Base-by-base conservation (phyloP, 768 basidiomycete genomes). In the Coprinopsis sp. region DNA sequence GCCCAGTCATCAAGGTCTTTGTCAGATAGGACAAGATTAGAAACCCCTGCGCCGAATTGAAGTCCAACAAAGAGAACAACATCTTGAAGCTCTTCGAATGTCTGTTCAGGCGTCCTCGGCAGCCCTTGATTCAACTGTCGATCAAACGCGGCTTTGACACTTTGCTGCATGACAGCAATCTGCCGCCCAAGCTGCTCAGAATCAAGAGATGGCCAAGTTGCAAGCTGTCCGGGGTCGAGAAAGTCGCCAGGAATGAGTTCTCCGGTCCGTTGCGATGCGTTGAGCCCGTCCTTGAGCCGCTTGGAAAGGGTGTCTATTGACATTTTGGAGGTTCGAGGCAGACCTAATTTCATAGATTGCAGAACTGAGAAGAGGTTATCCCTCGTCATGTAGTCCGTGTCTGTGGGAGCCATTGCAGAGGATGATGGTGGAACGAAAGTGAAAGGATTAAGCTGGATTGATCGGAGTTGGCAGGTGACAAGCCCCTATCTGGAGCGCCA, bases 301-400 rank as follows among this genome's bases (percentile, higher is more conserved):
- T 55, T 60, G 39, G 52, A 52, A 14, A 66, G 55, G 29, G 54
- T 57, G 10, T 59, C 55, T 6, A 46, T 44, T 4, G 59, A 51
- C n/a, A 66, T 46, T 52, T 63, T 65, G 2, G 60, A 63, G 22
- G 57, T 56, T 24, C 50, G 48, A 3, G 61, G 60, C 0, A 68
- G 45, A 18, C 55, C 47, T 11, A 64, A 46, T 1, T 59, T 61
- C 55, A 65, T 59, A 4, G 58, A 64, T 1, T 49, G 53, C 11
- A 66, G 52, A 3, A 62, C 28, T 30, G 46, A 19, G 12, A 62
- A 33, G 27, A 64, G 51, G n/a, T 65, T 64, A 3, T 61, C 61
- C 28, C 37, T 49, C 4, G 47, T 25, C 13, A 47, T 47, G 19
- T 33, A 22, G 33, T 47, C 46, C 14, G 6, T 16, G 23, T 29